A percentile compares a stretch with the other conserved stretches of the same genome.
phyloP scores from a whole-genome alignment of 1,139 yeast genomes.

The Wickerhamomyces sp. region DNA sequence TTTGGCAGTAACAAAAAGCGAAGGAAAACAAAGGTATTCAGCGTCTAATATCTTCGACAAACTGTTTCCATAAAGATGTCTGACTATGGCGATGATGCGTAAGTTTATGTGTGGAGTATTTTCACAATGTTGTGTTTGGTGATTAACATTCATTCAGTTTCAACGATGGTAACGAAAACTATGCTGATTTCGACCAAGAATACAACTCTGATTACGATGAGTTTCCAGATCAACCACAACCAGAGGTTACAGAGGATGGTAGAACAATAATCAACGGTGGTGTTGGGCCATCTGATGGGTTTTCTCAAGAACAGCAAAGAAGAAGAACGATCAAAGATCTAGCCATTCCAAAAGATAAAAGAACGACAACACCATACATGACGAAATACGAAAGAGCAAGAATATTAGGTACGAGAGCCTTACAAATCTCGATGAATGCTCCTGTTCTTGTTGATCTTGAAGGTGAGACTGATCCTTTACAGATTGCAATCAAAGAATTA shows the following conservation, averaged over 20 bases:
- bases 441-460: conserved; percentile 97
- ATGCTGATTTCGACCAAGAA: conserved; percentile 76
- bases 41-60: no score
- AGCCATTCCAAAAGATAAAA: conserved; percentile 82
- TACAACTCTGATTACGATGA: conserved; percentile 67
- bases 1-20: background rate
- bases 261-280: conserved; percentile 68
- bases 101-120: no score
- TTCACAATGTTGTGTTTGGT: no score
- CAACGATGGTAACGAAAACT: conserved; percentile 76
- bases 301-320: conserved; percentile 39
- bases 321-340: conserved; percentile 72
- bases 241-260: conserved; percentile 67
- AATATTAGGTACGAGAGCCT: conserved; percentile 91
- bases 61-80: no score
- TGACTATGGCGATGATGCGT: conserved; percentile 45
- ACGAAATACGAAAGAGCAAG: conserved; percentile 97
- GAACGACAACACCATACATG: conserved; percentile 97
- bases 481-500: conserved; percentile 95
- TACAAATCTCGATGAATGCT: conserved; percentile 96
- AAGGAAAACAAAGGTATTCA: no score
- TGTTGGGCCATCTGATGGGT: conserved; percentile 46
- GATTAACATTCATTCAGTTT: conserved; percentile 37
- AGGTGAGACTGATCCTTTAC: conserved; percentile 99
- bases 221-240: conserved; percentile 44